Evolutionary conservation across 2,329 filamentous ascomycete species (phyloP).

Genomic region (Paecilomyces fulvus): DNA sequence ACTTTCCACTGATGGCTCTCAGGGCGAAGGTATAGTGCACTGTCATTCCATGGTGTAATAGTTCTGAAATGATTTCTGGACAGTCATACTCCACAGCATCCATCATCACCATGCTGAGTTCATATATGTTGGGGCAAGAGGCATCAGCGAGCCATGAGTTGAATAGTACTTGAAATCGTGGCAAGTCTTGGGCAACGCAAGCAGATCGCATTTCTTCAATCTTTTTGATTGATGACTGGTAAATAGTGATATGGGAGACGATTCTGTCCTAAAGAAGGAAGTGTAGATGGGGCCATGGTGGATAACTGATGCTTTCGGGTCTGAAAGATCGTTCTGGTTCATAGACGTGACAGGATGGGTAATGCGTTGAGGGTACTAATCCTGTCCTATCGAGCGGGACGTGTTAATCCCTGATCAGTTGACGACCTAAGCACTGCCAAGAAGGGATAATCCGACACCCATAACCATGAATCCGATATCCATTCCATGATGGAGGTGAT

Average conservation of each 20-base stretch:
- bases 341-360: not conserved
- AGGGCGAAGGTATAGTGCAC: not conserved
- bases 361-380: too few relatives aligned
- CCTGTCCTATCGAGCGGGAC: too few relatives aligned
- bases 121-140: not conserved
- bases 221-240: not conserved
- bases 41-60: not conserved
- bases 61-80: not conserved
- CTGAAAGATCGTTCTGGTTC: not conserved
- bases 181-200: not conserved
- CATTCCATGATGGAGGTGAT: too few relatives aligned
- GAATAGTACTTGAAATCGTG: not conserved
- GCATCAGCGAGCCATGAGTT: not conserved
- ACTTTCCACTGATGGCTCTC: not conserved
- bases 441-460: too few relatives aligned
- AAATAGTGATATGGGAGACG: not conserved
- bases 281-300: not conserved
- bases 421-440: too few relatives aligned
- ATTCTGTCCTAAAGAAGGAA: not conserved
- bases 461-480: too few relatives aligned
- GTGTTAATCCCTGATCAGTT: too few relatives aligned
- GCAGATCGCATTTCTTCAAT: not conserved
- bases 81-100: not conserved
- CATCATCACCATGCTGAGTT: not conserved
- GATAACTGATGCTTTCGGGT: not conserved